A percentile compares a stretch with the other conserved stretches of the same genome.
These are phyloP conservation scores for Colletotrichum plurivorum DNA, from an alignment of 2,329 filamentous ascomycete genomes.

Conservation along the genomic window DNA sequence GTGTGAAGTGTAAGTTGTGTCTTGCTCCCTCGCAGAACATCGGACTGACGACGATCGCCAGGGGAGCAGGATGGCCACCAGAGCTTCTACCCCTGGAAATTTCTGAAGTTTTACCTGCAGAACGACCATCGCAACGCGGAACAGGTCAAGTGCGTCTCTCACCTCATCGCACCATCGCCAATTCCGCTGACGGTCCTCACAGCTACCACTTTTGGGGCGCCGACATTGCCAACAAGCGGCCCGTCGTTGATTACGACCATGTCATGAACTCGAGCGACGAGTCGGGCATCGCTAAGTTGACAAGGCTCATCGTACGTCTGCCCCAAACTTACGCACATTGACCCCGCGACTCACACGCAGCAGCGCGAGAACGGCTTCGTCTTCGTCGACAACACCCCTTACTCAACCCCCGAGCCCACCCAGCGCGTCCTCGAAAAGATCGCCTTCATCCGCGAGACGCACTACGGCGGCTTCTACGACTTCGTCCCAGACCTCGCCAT, in stretches of 20 bases:
- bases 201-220: constrained; percentile 49
- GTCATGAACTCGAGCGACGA: constrained; percentile 69
- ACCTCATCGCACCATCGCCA: background rate
- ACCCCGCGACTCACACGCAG: constrained; percentile 30
- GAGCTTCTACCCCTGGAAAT: constrained; percentile 77
- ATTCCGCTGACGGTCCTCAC: constrained; percentile 8
- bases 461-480: constrained; percentile 87
- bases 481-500: constrained; percentile 90
- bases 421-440: constrained; percentile 84
- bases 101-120: constrained; percentile 66
- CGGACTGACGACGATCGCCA: constrained; percentile 49
- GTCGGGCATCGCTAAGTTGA: constrained; percentile 71
- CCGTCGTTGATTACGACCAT: constrained; percentile 71
- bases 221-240: constrained; percentile 61
- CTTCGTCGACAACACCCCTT: constrained; percentile 80
- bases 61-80: constrained; percentile 78
- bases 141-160: constrained; percentile 48
- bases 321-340: background rate
- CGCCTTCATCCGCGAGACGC: constrained; percentile 88
- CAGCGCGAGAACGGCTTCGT: constrained; percentile 81
- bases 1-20: constrained; percentile 49
- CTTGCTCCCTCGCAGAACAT: too few relatives aligned
- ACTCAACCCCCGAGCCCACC: constrained; percentile 76
- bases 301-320: constrained; percentile 72
- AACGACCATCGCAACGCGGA: constrained; percentile 51